Conservation (phyloP, 768 basidiomycete genomes). For the Mycena capillaripes region DNA sequence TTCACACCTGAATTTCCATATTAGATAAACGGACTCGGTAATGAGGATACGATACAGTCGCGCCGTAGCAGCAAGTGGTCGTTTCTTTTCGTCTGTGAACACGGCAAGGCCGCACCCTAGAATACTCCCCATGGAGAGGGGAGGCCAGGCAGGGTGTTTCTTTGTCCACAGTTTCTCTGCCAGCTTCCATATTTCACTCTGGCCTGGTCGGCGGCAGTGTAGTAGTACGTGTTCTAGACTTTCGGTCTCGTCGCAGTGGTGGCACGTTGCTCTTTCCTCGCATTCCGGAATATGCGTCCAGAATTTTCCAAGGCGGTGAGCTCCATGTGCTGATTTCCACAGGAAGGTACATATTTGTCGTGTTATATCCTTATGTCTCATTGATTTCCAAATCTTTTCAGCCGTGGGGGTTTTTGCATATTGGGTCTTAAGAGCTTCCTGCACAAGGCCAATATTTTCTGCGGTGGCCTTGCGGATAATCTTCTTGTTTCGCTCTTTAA, state of each 20-base stretch:
- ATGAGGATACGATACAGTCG: not conserved
- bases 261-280: constrained; percentile 25
- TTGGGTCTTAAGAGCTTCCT: too few species aligned
- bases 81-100: not conserved
- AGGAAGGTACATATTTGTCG: constrained; percentile 10
- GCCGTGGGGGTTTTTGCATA: too few species aligned
- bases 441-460: too few species aligned
- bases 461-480: too few species aligned
- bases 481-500: too few species aligned
- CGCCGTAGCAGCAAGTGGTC: too few species aligned
- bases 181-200: constrained; percentile 26
- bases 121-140: not conserved
- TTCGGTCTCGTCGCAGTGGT: constrained; percentile 18
- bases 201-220: constrained; percentile 9
- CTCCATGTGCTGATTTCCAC: constrained; percentile 16
- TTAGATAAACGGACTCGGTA: not conserved
- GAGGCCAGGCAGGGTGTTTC: not conserved
- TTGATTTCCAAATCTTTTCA: constrained; percentile 4
- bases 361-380: not conserved
- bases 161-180: not conserved
- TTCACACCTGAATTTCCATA: not conserved
- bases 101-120: not conserved
- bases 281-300: constrained; percentile 23
- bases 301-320: constrained; percentile 18
- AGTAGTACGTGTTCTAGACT: constrained; percentile 32